phyloP scores from a whole-genome alignment of 805 yeast genomes.

The Suhomyces faveliae region DNA sequence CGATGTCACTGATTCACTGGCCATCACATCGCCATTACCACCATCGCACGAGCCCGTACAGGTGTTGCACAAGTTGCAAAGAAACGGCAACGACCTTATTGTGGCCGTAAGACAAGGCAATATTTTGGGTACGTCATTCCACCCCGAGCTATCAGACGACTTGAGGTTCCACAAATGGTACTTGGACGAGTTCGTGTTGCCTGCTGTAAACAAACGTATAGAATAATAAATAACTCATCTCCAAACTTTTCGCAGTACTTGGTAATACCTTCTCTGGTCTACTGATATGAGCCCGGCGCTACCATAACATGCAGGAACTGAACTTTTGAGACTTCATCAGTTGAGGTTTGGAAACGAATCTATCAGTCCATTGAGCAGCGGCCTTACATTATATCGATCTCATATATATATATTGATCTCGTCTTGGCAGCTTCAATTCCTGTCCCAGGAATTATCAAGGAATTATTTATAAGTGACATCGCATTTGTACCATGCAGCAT shows the following conservation, averaged over 20 bases:
- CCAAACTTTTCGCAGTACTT: not conserved
- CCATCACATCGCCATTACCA: conserved; percentile 20
- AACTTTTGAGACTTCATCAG: too few relatives aligned
- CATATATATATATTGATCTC: too few relatives aligned
- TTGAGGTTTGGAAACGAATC: too few relatives aligned
- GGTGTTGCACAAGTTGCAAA: conserved; percentile 37
- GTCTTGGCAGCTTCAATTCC: too few relatives aligned
- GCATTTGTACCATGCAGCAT: conserved; percentile 37
- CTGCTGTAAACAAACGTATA: not conserved
- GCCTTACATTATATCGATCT: too few relatives aligned
- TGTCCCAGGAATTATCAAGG: too few relatives aligned
- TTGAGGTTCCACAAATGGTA: conserved; percentile 70
- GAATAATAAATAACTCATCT: too few relatives aligned
- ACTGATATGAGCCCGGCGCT: not conserved
- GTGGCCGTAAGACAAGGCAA: conserved; percentile 75
- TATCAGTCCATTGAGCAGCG: too few relatives aligned
- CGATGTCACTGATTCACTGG: conserved; percentile 3
- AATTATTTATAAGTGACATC: not conserved
- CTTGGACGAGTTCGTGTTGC: conserved; percentile 52
- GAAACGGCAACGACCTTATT: conserved; percentile 33
- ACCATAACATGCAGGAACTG: not conserved
- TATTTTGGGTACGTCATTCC: conserved; percentile 72
- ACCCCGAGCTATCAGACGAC: conserved; percentile 66
- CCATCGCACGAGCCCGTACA: conserved; percentile 34
- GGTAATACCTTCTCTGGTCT: too few relatives aligned